These are phyloP conservation scores for Nepenthes mirabilis DNA, from an alignment of 148 eudicot genomes.

Conservation along the genomic window DNA sequence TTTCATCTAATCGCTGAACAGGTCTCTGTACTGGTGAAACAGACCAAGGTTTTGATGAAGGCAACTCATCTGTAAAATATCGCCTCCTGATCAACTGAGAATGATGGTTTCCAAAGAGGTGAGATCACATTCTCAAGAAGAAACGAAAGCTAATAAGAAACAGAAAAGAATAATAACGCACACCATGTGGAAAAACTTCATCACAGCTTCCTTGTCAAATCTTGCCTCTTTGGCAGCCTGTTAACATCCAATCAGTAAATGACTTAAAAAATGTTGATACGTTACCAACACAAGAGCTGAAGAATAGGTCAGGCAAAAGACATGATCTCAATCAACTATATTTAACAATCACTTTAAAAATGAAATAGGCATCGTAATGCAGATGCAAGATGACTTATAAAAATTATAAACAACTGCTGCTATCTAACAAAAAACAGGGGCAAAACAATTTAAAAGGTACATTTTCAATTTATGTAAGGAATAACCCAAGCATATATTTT, in stretches of 20 bases:
- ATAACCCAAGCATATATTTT: too few relatives aligned
- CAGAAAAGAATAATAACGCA: constrained; percentile 13
- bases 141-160: neutral
- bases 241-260: constrained; percentile 2
- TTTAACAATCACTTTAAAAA: too few relatives aligned
- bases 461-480: too few relatives aligned
- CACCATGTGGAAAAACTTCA: constrained; percentile 79
- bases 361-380: too few relatives aligned
- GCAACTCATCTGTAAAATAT: constrained; percentile 71
- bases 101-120: neutral
- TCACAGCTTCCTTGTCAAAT: constrained; percentile 85
- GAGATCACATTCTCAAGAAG: neutral
- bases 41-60: constrained; percentile 66
- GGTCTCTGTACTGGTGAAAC: constrained; percentile 32
- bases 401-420: neutral
- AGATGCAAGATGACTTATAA: too few relatives aligned
- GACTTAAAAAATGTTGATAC: neutral
- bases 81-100: constrained; percentile 86
- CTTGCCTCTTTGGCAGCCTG: constrained; percentile 96
- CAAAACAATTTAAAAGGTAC: too few relatives aligned
- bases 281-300: neutral
- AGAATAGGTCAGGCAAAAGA: neutral
- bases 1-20: constrained; percentile 37
- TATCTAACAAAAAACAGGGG: neutral
- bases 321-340: too few relatives aligned